Evolutionary conservation across 306 rosid genomes (phyloP), one percentile per base, ranked within the genome.

Genomic region (Crotalaria pallida): DNA sequence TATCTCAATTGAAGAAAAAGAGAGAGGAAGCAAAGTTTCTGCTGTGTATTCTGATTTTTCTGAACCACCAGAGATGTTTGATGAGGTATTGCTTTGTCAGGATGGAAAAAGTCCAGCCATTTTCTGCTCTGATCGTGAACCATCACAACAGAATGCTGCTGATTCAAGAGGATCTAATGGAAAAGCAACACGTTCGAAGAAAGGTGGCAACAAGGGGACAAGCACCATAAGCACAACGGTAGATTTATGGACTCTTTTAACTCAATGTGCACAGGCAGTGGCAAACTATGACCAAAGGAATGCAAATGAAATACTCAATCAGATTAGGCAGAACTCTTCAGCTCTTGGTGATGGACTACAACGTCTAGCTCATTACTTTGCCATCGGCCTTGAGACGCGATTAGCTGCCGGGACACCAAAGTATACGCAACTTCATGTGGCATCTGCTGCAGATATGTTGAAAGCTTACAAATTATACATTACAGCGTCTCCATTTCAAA

Each of bases 261-360:
- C 81, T 66, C 93, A 80, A 45, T 88, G 97, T 76, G 96, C 97
- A 29, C 87, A 88, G 16, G 84, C 96, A 18, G 96, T 83, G 69
- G 79, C 84, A 49, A 74, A 80, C 79, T 81, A 80, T 81, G 96
- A 91, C 44, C 89, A 67, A 55, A 84, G 83, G 71, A 83, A 58
- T 60, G 88, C 91, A 21, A 78, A 49, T 65, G 89, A 88, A 19
- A 69, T 69, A 23, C 84, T 91, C 6, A 82, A 65, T 73, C 91
- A 85, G 74, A 83, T 91, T 58, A 77, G 93, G 79, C 87, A 68
- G 58, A 69, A 87, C 41, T 83, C 91, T 44, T 79, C 97, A 0
- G 67, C 78, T 3, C n/a, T 0, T 36, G 97, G 97, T 3, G 91
- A 91, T 82, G 92, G 88, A 53, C 74, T 67, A 2, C 83, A 91